These are phyloP conservation scores for Juglanconis juglandina DNA, from an alignment of 2,329 filamentous ascomycete genomes.

Conservation along the genomic window DNA sequence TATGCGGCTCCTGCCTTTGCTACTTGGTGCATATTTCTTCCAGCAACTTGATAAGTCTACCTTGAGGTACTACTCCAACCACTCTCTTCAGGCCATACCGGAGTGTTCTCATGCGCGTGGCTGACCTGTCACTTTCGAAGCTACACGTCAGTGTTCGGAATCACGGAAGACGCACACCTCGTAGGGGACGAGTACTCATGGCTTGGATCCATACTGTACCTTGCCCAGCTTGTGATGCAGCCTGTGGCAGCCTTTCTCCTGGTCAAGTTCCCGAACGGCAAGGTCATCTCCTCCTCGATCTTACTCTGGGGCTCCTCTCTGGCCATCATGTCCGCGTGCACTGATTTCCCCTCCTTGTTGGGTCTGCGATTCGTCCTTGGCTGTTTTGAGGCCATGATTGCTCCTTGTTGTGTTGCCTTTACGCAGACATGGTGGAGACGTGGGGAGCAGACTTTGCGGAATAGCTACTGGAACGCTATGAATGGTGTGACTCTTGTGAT, in stretches of 20 bases:
- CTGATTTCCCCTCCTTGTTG: constrained; percentile 43
- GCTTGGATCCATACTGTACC: constrained; percentile 59
- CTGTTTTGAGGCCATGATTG: constrained; percentile 46
- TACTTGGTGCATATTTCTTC: constrained; percentile 56
- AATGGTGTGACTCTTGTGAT: constrained; percentile 54
- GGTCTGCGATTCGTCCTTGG: constrained; percentile 43
- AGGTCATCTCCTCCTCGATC: constrained; percentile 48
- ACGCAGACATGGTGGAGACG: constrained; percentile 55
- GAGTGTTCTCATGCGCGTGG: not conserved
- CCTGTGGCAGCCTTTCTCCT: constrained; percentile 50
- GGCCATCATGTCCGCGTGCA: constrained; percentile 49
- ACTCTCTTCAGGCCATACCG: not conserved
- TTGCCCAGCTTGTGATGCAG: constrained; percentile 59
- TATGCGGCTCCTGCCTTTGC: constrained; percentile 44
- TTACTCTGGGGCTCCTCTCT: constrained; percentile 51
- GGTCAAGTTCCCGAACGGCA: constrained; percentile 52
- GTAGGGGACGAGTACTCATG: constrained; percentile 51
- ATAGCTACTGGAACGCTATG: constrained; percentile 52
- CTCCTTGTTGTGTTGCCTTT: constrained; percentile 49
- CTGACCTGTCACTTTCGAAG: constrained; percentile 7
- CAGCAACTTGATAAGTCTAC: constrained; percentile 53
- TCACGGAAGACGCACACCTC: constrained; percentile 44
- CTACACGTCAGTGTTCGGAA: constrained; percentile 48
- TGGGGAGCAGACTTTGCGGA: constrained; percentile 47
- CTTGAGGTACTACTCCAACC: constrained; percentile 23